Conservation (phyloP, 495 filamentous ascomycete genomes). For the Tuber microsphaerosporum region DNA sequence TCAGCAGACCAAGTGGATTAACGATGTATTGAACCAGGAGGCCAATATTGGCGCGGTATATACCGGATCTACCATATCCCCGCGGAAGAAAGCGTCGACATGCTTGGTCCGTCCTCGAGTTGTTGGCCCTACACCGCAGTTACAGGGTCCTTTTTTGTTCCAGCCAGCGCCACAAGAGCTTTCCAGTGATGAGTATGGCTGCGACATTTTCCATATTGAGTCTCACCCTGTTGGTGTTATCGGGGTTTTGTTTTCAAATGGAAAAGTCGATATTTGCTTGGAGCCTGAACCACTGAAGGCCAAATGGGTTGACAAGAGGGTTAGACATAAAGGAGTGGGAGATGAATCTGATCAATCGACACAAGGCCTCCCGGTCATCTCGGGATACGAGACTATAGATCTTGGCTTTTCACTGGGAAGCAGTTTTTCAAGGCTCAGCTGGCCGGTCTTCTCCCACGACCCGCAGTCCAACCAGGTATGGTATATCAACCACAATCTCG, state of each 20-base stretch:
- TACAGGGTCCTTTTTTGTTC: constrained; percentile 41
- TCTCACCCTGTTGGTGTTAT: constrained; percentile 31
- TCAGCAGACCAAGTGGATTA: constrained; percentile 41
- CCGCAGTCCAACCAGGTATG: constrained; percentile 28
- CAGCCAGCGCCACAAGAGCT: constrained; percentile 37
- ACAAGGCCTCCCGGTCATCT: constrained; percentile 31
- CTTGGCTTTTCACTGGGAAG: constrained; percentile 13
- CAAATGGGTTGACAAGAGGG: constrained; percentile 35
- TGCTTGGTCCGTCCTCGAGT: constrained; percentile 27
- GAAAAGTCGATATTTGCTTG: constrained; percentile 38
- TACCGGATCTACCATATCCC: constrained; percentile 11
- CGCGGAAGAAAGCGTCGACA: constrained; percentile 26
- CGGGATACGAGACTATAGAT: constrained; percentile 37
- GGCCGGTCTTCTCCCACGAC: constrained; percentile 37
- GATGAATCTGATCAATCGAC: constrained; percentile 2
- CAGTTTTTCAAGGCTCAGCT: constrained; percentile 20
- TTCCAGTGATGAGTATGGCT: constrained; percentile 30
- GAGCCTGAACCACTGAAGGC: constrained; percentile 34
- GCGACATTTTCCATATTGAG: constrained; percentile 41
- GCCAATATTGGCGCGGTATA: constrained; percentile 12
- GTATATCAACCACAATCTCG: constrained; percentile 38
- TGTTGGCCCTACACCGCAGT: constrained; percentile 24
- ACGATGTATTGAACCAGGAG: constrained; percentile 38
- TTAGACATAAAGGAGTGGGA: constrained; percentile 5
- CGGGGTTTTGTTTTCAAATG: constrained; percentile 36